Evolutionary conservation across 2,329 filamentous ascomycete species (phyloP).

Genomic region (Nothopassalora personata): DNA sequence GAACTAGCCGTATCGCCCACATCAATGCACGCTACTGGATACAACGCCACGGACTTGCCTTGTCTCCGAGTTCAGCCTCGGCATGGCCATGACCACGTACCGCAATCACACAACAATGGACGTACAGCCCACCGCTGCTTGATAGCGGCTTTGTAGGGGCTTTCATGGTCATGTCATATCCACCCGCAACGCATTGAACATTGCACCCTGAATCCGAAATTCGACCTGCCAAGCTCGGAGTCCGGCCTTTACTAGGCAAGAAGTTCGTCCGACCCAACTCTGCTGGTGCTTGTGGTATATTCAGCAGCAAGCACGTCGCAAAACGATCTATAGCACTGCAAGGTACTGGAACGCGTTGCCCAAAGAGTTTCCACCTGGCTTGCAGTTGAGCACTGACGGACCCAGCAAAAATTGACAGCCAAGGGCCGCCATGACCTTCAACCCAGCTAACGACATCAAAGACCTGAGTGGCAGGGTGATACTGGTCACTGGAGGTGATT

Average conservation of each 20-base stretch:
- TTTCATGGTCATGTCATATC: too few species aligned
- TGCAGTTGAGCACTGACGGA: neutral
- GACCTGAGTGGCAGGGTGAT: conserved; percentile 39
- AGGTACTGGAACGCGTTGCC: neutral
- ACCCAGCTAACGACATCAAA: conserved; percentile 35
- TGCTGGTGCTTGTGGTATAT: neutral
- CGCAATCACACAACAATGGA: neutral
- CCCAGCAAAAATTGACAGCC: neutral
- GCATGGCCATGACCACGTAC: neutral
- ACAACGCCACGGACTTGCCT: neutral
- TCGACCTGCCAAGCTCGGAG: neutral
- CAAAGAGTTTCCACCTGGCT: neutral
- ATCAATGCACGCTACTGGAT: neutral
- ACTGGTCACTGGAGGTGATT: conserved; percentile 38
- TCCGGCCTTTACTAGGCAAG: neutral
- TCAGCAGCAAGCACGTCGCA: neutral
- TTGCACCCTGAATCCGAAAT: too few species aligned
- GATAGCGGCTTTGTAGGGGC: too few species aligned
- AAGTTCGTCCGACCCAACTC: neutral
- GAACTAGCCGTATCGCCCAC: too few species aligned
- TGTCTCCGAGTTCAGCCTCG: neutral
- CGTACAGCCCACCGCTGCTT: too few species aligned
- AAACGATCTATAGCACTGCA: neutral
- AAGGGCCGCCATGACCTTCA: neutral
- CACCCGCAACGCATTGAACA: too few species aligned